Conservation (phyloP, 2,329 filamentous ascomycete genomes). For the Leptographium wingfieldii region DNA sequence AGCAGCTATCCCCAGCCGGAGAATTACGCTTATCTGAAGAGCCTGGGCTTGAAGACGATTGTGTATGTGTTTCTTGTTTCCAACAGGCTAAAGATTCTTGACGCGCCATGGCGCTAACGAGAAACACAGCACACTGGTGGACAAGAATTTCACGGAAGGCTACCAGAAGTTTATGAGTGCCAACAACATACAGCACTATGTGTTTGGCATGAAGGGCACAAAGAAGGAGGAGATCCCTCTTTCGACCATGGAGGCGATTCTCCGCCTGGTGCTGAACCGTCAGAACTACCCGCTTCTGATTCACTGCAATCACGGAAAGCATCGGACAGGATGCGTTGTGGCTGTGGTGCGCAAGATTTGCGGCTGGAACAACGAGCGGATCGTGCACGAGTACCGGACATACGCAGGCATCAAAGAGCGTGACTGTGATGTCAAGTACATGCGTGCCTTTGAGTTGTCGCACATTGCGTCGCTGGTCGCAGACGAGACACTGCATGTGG, state of each 20-base stretch:
- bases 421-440: conserved; percentile 47
- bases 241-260: conserved; percentile 55
- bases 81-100: neutral
- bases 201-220: conserved; percentile 75
- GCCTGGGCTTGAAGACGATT: conserved; percentile 63
- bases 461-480: conserved; percentile 21
- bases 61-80: conserved; percentile 39
- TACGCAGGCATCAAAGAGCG: conserved; percentile 51
- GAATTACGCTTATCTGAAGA: conserved; percentile 57
- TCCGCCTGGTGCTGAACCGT: conserved; percentile 58
- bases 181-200: conserved; percentile 57
- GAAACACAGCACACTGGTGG: conserved; percentile 43
- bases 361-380: conserved; percentile 49
- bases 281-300: conserved; percentile 70
- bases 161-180: conserved; percentile 49
- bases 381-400: conserved; percentile 60
- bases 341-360: conserved; percentile 64
- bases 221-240: conserved; percentile 64
- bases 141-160: conserved; percentile 42
- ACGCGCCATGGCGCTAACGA: conserved; percentile 5
- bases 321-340: conserved; percentile 83
- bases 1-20: conserved; percentile 65
- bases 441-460: conserved; percentile 35
- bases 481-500: conserved; percentile 4
- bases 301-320: conserved; percentile 91